Base-by-base conservation (phyloP, 2,329 filamentous ascomycete species). In the Fusarium guadeloupense region DNA sequence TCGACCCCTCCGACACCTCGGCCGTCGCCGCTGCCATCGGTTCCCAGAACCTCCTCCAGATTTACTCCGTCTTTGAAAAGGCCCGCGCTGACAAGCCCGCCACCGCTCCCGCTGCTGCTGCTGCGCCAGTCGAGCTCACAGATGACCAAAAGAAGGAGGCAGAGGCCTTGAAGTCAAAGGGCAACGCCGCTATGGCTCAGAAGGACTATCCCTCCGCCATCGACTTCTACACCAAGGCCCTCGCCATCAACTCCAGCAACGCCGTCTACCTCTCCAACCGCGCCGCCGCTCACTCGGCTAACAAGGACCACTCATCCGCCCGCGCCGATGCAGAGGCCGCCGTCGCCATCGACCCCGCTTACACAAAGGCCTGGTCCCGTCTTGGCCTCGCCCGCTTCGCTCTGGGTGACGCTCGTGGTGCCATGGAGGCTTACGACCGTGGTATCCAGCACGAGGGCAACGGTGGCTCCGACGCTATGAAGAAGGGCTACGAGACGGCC, bases 261-360 rank as follows among this genome's bases (percentile, higher is more conserved):
- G 91, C 93, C 33, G 95, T 99, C 77, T 99, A 95, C 83, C 89
- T 99, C 34, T 97, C 92, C 62, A 99, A 99, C 86, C 92, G 95
- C 67, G 95, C 95, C 10, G 95, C 95, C 40, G 95, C 95, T 6
- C 91, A 96, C 83, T 93, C 89, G 23, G 94, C 92, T 19, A 87
- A 87, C 60, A 86, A 88, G 69, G 89, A 97, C 78, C 93, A 98
- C 80, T 87, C 89, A 60, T 88, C 90, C 61, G 95, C 95, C 12
- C 88, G 87, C 69, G 83, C 89, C 59, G 95, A 99, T 76, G 95
- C 95, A 40, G 94, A 98, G 80, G 86, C 95, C 64, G 95, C 95
- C 50, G 91, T 95, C 51, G 85, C 87, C 53, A 85, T 93, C 49
- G 95, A 99, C 76, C 92, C 95, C 12, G 88, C 87, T 75, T 99